These are phyloP conservation scores for Dactylellina cionopaga DNA, from an alignment of 2,329 filamentous ascomycete genomes.

Conservation along the genomic window DNA sequence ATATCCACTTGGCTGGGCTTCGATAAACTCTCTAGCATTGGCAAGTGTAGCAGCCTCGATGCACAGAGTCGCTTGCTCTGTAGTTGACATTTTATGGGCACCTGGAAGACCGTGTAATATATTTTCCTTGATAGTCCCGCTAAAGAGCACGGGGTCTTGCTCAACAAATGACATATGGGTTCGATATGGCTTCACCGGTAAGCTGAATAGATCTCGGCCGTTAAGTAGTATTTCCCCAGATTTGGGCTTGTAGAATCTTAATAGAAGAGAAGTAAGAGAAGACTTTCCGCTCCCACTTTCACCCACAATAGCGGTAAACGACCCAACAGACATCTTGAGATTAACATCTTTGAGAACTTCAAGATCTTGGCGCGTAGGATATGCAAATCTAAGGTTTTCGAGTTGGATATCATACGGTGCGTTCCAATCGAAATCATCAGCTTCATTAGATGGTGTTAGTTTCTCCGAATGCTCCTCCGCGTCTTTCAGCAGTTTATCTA, in stretches of 20 bases:
- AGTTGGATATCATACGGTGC: slow-evolving; percentile 59
- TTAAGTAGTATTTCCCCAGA: slow-evolving; percentile 65
- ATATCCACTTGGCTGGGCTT: slow-evolving; percentile 54
- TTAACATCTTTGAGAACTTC: slow-evolving; percentile 62
- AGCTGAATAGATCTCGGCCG: slow-evolving; percentile 63
- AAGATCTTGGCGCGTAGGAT: slow-evolving; percentile 60
- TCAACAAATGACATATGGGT: slow-evolving; percentile 72
- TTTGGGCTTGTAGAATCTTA: slow-evolving; percentile 69
- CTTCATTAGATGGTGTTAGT: neutral
- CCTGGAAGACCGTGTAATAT: slow-evolving; percentile 66
- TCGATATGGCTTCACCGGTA: slow-evolving; percentile 66
- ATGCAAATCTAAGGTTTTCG: slow-evolving; percentile 61
- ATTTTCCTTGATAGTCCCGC: slow-evolving; percentile 68
- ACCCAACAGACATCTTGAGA: slow-evolving; percentile 61
- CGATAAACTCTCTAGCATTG: slow-evolving; percentile 56
- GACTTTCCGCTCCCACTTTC: slow-evolving; percentile 70
- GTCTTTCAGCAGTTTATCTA: slow-evolving; percentile 35
- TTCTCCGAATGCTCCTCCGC: slow-evolving; percentile 43
- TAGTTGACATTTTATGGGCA: slow-evolving; percentile 62
- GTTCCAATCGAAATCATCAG: slow-evolving; percentile 15
- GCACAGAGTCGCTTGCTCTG: slow-evolving; percentile 21
- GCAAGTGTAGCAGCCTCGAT: slow-evolving; percentile 54
- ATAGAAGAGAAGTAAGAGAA: slow-evolving; percentile 67
- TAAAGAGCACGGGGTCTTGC: slow-evolving; percentile 75
- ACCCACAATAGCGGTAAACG: slow-evolving; percentile 69